Conservation (phyloP, 805 yeast genomes). For the Yarrowia divulgata region DNA sequence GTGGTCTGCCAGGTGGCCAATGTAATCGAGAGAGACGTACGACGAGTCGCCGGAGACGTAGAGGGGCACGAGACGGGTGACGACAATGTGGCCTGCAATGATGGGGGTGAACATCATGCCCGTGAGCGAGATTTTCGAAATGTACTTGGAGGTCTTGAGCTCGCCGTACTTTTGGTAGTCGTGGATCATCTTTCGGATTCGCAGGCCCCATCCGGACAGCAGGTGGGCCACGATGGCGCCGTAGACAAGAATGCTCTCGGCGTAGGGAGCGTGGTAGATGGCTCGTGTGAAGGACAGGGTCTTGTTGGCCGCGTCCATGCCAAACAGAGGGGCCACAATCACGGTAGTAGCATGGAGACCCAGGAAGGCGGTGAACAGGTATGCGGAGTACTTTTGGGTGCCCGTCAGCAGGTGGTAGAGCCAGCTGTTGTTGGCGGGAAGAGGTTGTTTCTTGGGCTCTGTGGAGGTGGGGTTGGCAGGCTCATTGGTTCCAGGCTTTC, state of each 20-base stretch:
- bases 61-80: constrained; percentile 59
- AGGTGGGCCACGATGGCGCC: constrained; percentile 60
- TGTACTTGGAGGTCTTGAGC: constrained; percentile 44
- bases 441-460: constrained; percentile 2
- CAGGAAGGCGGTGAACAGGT: constrained; percentile 61
- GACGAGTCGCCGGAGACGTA: constrained; percentile 69
- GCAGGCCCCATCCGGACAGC: constrained; percentile 57
- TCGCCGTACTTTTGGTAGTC: constrained; percentile 46
- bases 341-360: constrained; percentile 65
- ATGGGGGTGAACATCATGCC: constrained; percentile 64
- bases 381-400: constrained; percentile 57
- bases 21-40: constrained; percentile 59
- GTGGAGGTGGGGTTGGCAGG: too few relatives aligned
- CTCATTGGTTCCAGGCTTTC: constrained; percentile 4
- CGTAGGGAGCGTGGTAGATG: constrained; percentile 61
- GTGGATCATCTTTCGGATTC: constrained; percentile 52
- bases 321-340: constrained; percentile 60
- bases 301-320: constrained; percentile 58
- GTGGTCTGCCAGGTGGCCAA: constrained; percentile 53
- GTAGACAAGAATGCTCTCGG: constrained; percentile 58
- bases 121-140: constrained; percentile 65
- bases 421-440: constrained; percentile 20
- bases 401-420: constrained; percentile 13
- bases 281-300: constrained; percentile 65
- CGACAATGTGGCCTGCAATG: constrained; percentile 56